Percentiles rank a stretch among this genome's conserved stretches.
These are phyloP conservation scores for Trichomonas tenax DNA, from an alignment of 208 protist genomes.

Conservation along the genomic window DNA sequence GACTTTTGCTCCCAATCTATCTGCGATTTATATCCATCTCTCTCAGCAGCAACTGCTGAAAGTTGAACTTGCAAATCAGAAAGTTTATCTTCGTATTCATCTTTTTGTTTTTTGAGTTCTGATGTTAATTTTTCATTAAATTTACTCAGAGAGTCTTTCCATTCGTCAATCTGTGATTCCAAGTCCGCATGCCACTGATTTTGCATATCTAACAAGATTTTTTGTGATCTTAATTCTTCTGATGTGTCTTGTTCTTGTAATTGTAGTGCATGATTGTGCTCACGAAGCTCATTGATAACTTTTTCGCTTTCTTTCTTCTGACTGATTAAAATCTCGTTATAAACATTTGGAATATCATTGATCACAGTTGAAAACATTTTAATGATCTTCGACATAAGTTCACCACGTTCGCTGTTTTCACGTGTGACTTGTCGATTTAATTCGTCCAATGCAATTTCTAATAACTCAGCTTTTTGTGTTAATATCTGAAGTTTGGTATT, in stretches of 20 bases:
- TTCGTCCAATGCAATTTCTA: not conserved
- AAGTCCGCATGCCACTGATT: not conserved
- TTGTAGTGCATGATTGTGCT: not conserved
- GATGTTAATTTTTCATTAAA: not conserved
- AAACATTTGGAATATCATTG: not conserved
- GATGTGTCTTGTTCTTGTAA: not conserved
- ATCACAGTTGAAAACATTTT: not conserved
- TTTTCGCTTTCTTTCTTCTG: not conserved
- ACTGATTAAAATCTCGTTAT: not conserved
- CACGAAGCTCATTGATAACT: not conserved
- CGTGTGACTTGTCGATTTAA: not conserved
- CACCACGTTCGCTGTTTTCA: not conserved
- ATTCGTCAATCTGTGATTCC: not conserved
- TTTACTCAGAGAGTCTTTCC: not conserved
- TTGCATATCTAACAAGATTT: not conserved
- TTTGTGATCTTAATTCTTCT: not conserved
- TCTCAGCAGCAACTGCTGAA: not conserved
- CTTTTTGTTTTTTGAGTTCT: not conserved
- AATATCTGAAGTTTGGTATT: not conserved
- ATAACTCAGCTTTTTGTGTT: not conserved
- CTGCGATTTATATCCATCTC: not conserved
- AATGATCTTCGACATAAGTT: not conserved
- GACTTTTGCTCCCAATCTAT: slow-evolving; percentile 4
- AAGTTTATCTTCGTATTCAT: not conserved
- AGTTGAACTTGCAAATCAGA: not conserved